Evolutionary conservation across 2,329 filamentous ascomycete species (phyloP), one percentile per base, ranked within the genome.

Genomic region (Metarhizium rileyi): DNA sequence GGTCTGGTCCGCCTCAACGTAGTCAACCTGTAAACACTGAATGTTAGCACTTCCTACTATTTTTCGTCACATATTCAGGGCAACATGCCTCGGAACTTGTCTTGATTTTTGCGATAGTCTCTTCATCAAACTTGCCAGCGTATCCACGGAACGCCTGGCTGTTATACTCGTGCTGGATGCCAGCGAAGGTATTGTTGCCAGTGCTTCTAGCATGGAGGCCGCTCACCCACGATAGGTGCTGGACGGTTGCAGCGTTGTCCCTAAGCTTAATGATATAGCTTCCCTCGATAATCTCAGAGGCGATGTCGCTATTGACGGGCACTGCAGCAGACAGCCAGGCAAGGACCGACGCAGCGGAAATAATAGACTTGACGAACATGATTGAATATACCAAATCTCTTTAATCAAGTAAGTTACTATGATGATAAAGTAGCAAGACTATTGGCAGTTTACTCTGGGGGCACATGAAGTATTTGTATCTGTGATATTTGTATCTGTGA

Each of bases 241-340:
- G 63, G 23, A 68, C 62, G 22, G 69, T 63, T 35, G 62, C 64
- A 53, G 69, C 70, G 50, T 70, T 71, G 47, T 66, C 66, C 63
- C 81, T 77, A 65, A 81, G 81, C 47, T 81, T 78, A 40, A 83
- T 72, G 56, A 83, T 81, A 64, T 80, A 84, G 51, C 59, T 63
- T 52, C 56, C 52, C 14, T 23, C 1, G 14, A 47, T 41, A 10
- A 38, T n/a, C 5, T 20, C 5, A 6, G 35, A 22, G 18, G 35
- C 35, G n/a, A 14, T 14, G 14, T n/a, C 9, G 35, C 1, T 38
- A 12, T 38, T 1, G 2, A 18, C 35, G 20, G 35, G 35, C 18
- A 16, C 35, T 4, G 35, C 35, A 4, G 35, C 35, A 22, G 35
- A 38, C 18, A 38, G 35, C 16, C 35, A 1, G n/a, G 18, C 35